These are phyloP conservation scores for Gyrodon lividus DNA, from an alignment of 768 basidiomycete species.

Conservation along the genomic window DNA sequence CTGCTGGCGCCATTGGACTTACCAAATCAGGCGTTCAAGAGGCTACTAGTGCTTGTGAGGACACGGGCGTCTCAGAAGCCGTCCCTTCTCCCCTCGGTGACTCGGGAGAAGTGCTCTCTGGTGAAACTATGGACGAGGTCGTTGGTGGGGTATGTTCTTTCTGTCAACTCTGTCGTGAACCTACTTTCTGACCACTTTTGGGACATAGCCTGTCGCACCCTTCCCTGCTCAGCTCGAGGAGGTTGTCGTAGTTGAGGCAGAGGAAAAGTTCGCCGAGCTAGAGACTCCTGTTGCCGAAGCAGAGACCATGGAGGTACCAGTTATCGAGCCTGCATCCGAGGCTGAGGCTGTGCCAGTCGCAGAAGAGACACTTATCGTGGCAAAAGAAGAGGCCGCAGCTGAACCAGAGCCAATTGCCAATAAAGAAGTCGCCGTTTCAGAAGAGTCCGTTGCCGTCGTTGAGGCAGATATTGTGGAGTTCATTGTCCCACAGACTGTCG, in stretches of 20 bases:
- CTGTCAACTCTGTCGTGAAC: background rate
- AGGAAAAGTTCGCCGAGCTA: background rate
- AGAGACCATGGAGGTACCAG: background rate
- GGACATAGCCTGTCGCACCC: background rate
- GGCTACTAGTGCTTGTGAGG: background rate
- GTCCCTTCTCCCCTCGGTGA: too few relatives aligned
- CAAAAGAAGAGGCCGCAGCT: background rate
- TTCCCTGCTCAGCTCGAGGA: background rate
- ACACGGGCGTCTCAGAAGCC: background rate
- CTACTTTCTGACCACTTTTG: background rate
- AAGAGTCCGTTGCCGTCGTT: background rate
- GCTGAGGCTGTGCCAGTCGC: background rate
- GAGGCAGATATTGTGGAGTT: too few relatives aligned
- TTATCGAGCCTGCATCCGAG: background rate
- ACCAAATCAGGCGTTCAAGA: slow-evolving; percentile 3
- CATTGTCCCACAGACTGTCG: too few relatives aligned
- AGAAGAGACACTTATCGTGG: background rate
- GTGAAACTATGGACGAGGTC: background rate
- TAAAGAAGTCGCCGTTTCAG: background rate
- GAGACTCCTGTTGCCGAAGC: background rate
- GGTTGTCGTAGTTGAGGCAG: background rate
- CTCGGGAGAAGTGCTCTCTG: too few relatives aligned
- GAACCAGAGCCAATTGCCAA: too few relatives aligned
- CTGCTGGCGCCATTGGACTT: background rate
- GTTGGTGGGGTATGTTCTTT: background rate